Evolutionary conservation across 441 rosid species (phyloP).

Genomic region (Corymbia citriodora): DNA sequence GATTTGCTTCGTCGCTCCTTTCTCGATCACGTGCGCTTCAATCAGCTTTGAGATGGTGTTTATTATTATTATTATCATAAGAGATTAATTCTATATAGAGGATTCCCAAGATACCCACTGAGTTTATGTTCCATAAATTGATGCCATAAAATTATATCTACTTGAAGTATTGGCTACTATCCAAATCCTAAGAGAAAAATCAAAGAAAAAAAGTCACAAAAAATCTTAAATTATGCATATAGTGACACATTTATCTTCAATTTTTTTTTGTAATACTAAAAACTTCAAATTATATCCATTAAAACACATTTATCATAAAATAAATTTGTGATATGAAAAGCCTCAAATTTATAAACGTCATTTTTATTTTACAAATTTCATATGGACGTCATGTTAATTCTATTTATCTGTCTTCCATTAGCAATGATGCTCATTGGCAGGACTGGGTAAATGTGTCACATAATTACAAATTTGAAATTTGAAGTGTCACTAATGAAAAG

Average conservation of each 20-base stretch:
- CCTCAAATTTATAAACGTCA: no score
- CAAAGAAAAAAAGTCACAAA: not conserved
- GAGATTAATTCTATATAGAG: no score
- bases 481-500: fast-evolving
- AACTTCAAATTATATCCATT: fast-evolving
- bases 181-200: not conserved
- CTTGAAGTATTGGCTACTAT: not conserved
- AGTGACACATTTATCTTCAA: fast-evolving
- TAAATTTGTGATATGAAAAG: no score
- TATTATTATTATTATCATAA: not conserved
- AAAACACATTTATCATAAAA: no score
- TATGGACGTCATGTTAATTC: no score
- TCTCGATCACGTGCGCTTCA: not conserved
- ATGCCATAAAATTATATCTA: no score
- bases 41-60: not conserved
- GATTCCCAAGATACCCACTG: no score
- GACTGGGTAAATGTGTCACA: fast-evolving
- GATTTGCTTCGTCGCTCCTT: not conserved
- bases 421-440: fast-evolving
- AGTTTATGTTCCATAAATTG: not conserved
- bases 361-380: no score
- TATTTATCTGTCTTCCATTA: fast-evolving
- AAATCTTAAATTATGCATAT: no score
- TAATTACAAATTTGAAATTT: no score
- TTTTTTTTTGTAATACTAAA: fast-evolving